phyloP scores from a whole-genome alignment of 192 early-diverging fungal genomes.

The Coemansia sp. region DNA sequence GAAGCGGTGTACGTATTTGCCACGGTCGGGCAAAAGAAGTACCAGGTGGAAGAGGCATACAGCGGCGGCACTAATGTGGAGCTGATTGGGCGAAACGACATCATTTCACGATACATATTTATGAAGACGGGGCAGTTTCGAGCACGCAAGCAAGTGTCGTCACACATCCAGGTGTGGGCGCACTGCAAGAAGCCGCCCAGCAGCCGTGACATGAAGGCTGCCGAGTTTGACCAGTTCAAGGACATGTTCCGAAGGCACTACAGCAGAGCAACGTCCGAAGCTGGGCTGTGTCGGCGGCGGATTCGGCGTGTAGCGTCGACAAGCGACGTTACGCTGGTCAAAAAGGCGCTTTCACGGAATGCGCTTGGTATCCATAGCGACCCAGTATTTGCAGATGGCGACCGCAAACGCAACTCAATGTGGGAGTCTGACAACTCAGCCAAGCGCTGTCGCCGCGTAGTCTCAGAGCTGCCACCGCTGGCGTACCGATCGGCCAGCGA shows the following conservation, averaged over 20 bases:
- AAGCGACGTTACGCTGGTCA: slow-evolving; percentile 17
- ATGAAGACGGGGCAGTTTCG: slow-evolving; percentile 64
- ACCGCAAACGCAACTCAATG: slow-evolving; percentile 28
- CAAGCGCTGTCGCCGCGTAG: slow-evolving; percentile 37
- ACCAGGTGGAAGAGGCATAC: slow-evolving; percentile 41
- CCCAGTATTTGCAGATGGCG: background rate
- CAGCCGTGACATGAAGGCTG: slow-evolving; percentile 37
- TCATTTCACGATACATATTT: slow-evolving; percentile 73
- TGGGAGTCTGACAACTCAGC: slow-evolving; percentile 7
- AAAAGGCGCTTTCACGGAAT: slow-evolving; percentile 8
- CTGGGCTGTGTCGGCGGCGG: slow-evolving; percentile 26
- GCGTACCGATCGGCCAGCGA: slow-evolving; percentile 11
- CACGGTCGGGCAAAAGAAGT: slow-evolving; percentile 43
- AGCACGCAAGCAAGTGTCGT: slow-evolving; percentile 77
- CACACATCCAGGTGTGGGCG: slow-evolving; percentile 76
- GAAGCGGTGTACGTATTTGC: slow-evolving; percentile 36
- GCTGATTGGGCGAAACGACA: slow-evolving; percentile 66
- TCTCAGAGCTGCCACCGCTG: slow-evolving; percentile 40
- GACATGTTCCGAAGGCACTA: slow-evolving; percentile 38
- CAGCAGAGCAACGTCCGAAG: slow-evolving; percentile 29
- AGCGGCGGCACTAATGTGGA: slow-evolving; percentile 19
- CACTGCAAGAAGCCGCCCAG: slow-evolving; percentile 64
- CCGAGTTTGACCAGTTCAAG: slow-evolving; percentile 37
- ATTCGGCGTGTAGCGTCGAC: slow-evolving; percentile 41
- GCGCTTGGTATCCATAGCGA: slow-evolving; percentile 26